Evolutionary conservation across 2,329 filamentous ascomycete genomes (phyloP).

Genomic region (Talaromyces sp.): DNA sequence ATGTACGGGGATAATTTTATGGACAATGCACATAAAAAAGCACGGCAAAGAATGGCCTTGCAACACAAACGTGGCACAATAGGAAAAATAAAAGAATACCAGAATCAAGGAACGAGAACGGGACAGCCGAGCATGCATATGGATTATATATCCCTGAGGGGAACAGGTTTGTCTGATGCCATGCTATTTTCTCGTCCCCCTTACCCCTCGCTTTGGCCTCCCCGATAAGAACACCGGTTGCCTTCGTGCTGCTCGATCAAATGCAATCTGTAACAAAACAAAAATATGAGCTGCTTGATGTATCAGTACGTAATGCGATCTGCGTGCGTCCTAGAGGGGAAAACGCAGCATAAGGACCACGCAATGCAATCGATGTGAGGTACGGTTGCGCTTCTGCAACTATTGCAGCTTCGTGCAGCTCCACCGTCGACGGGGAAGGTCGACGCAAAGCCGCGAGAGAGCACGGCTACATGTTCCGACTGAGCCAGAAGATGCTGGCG

Average conservation of each 20-base stretch:
- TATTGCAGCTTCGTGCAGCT: constrained; percentile 2
- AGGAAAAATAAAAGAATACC: background rate
- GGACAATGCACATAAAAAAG: background rate
- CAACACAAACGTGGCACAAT: constrained; percentile 6
- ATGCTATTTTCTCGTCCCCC: background rate
- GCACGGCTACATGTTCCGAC: background rate
- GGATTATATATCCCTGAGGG: constrained; percentile 10
- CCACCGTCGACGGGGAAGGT: constrained; percentile 7
- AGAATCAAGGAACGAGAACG: background rate
- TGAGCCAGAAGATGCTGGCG: background rate
- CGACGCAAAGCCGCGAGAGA: constrained; percentile 2
- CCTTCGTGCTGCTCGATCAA: constrained; percentile 15
- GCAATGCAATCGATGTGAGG: constrained; percentile 15
- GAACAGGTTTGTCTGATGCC: background rate
- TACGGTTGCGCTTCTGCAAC: constrained; percentile 14
- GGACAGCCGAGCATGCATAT: constrained; percentile 7
- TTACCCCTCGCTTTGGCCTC: constrained; percentile 15
- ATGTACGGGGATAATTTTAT: constrained; percentile 2
- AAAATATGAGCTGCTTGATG: constrained; percentile 14
- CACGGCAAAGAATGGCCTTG: constrained; percentile 3
- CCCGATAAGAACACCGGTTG: constrained; percentile 8
- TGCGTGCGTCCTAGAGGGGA: constrained; percentile 18
- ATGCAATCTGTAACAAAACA: constrained; percentile 13
- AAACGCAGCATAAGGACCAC: constrained; percentile 10
- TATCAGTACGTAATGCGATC: constrained; percentile 18